Evolutionary conservation across 441 rosid genomes (phyloP), one percentile per base, ranked within the genome.

Genomic region (Capsella rubella): DNA sequence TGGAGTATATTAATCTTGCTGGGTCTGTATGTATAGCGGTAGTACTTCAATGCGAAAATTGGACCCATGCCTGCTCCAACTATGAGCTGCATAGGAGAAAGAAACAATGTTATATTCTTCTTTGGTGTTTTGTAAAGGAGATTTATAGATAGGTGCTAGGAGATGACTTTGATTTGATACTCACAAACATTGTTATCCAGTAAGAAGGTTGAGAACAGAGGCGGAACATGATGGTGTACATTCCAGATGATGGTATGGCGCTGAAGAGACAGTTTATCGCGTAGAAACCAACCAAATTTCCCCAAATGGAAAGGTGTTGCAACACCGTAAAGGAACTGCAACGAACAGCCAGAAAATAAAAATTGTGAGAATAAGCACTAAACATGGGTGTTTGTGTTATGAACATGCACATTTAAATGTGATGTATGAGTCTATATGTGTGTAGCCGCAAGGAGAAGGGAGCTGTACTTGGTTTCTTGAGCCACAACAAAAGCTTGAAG

Each of bases 61-160:
- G 99, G 99, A 39, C 98, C 97, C 92, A 92, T 90, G 52, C 98
- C 99, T 14, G 90, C 96, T 13, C 81, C 97, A 25, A 93, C 93
- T 61, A 89, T 91, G 27, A 93, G 91, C 99, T 96, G 90, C 85
- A 83, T 49, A 57, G 49, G 29, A 69, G 13, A 57, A 2, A 49
- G 32, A 57, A 32, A 9, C 53, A 18, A 67, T 39, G 7, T 13
- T 11, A 31, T 16, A 16, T 12, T 47, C 5, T 8, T 35, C 14
- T 5, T 53, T 5, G 35, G 4, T 66, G 53, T 39, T 65, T 39
- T 16, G 14, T 47, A 5, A 39, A 8, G 25, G 64, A 57, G 52
- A 28, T 15, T 47, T 62, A 46, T 35, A 39, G 21, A 16, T 25
- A 56, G 28, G 6, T 43, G 49, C 15, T 61, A 61, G 27, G 37